A percentile compares a stretch with the other conserved stretches of the same genome.
phyloP scores from a whole-genome alignment of 2,329 filamentous ascomycete species.

The Pyrenophora tritici-repentis region DNA sequence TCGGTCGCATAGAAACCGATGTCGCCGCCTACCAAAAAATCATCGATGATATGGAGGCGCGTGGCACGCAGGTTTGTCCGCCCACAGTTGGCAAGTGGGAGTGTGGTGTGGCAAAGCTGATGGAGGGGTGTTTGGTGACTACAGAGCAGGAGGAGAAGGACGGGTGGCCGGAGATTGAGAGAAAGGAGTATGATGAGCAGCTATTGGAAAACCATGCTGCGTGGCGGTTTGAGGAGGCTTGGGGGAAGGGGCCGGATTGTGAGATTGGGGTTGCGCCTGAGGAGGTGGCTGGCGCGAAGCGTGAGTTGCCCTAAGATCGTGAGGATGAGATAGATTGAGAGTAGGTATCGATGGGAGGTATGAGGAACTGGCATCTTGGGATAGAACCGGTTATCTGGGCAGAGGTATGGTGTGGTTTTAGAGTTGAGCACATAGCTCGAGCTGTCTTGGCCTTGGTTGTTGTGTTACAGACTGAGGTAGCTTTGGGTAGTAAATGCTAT shows the following conservation, averaged over 20 bases:
- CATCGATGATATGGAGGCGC: not conserved
- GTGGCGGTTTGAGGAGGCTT: constrained; percentile 5
- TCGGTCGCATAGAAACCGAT: too few species aligned
- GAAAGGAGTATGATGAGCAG: too few species aligned
- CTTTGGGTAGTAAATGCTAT: too few species aligned
- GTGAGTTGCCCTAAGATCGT: not conserved
- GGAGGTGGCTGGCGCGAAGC: not conserved
- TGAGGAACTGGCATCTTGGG: too few species aligned
- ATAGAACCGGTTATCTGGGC: too few species aligned
- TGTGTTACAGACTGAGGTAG: too few species aligned
- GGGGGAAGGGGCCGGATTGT: not conserved
- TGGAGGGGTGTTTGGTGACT: not conserved
- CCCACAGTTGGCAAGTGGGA: constrained; percentile 6
- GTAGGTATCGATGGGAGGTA: too few species aligned
- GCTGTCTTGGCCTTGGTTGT: too few species aligned
- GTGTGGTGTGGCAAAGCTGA: not conserved
- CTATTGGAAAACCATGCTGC: not conserved
- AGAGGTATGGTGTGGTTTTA: too few species aligned
- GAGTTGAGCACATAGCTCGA: too few species aligned
- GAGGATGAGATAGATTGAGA: too few species aligned
- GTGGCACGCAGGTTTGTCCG: not conserved
- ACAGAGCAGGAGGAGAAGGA: not conserved
- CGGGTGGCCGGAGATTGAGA: not conserved
- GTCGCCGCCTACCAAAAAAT: not conserved
- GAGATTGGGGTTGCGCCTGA: not conserved